phyloP scores from a whole-genome alignment of 2,329 filamentous ascomycete genomes.

The Alternaria arbusti region DNA sequence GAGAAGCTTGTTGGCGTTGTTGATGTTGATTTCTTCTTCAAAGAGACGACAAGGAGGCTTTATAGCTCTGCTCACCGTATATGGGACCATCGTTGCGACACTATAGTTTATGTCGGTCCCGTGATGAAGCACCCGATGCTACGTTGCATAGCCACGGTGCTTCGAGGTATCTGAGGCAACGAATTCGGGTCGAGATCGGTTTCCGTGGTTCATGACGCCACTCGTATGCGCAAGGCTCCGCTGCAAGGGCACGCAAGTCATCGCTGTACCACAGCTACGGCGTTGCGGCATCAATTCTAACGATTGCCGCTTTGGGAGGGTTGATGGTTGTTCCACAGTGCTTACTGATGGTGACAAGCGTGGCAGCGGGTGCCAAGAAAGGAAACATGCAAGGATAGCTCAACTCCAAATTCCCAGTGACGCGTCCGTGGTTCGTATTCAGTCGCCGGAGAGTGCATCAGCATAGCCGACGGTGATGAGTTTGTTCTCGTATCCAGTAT shows the following conservation, averaged over 20 bases:
- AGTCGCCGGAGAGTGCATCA: background rate
- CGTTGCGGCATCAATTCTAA: background rate
- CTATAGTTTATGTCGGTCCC: accelerated
- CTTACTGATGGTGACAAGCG: slow-evolving; percentile 7
- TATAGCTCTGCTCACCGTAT: background rate
- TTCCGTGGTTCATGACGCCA: background rate
- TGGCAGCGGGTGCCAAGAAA: background rate
- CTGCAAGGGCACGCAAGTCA: background rate
- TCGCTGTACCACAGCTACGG: background rate
- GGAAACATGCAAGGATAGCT: background rate
- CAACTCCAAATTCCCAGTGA: background rate
- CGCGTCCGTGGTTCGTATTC: background rate
- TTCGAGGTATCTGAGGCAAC: background rate
- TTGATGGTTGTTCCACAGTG: slow-evolving; percentile 5
- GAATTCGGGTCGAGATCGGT: background rate
- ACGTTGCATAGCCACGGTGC: background rate
- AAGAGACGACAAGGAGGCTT: background rate
- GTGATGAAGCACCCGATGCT: background rate
- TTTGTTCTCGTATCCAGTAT: background rate
- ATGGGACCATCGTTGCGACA: background rate
- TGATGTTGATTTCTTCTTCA: background rate
- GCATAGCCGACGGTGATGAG: background rate
- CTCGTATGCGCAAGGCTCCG: background rate
- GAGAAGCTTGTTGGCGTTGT: background rate
- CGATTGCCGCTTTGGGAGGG: slow-evolving; percentile 2